Evolutionary conservation across 2,329 filamentous ascomycete species (phyloP).

Genomic region (Mycosphaerella arachidis): DNA sequence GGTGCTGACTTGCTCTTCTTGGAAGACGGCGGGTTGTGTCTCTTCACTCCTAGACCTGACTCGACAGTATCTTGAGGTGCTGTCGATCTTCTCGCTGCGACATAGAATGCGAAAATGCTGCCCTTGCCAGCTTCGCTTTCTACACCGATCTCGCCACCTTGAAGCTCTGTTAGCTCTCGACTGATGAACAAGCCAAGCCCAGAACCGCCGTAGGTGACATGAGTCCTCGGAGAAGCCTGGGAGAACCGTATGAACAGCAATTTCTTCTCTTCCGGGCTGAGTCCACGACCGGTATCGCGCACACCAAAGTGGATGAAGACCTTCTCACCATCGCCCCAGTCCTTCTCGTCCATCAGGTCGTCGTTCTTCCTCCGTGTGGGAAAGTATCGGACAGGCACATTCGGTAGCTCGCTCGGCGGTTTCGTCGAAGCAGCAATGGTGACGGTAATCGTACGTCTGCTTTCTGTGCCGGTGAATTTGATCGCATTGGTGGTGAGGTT

Average conservation of each 20-base stretch:
- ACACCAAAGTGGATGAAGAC: slow-evolving; percentile 69
- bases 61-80: slow-evolving; percentile 31
- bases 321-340: slow-evolving; percentile 66
- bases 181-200: slow-evolving; percentile 77
- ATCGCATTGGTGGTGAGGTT: slow-evolving; percentile 62
- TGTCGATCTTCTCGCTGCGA: slow-evolving; percentile 59
- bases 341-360: slow-evolving; percentile 48
- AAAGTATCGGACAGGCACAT: slow-evolving; percentile 56
- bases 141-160: slow-evolving; percentile 75
- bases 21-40: slow-evolving; percentile 9
- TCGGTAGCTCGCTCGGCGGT: slow-evolving; percentile 43
- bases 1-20: slow-evolving; percentile 18
- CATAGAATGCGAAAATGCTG: slow-evolving; percentile 72
- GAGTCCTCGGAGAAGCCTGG: slow-evolving; percentile 70
- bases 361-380: slow-evolving; percentile 50
- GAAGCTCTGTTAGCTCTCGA: slow-evolving; percentile 71
- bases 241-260: slow-evolving; percentile 74
- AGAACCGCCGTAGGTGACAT: slow-evolving; percentile 73
- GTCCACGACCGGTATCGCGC: slow-evolving; percentile 64
- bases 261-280: slow-evolving; percentile 67
- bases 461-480: slow-evolving; percentile 69
- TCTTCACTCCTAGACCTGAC: slow-evolving; percentile 11
- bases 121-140: slow-evolving; percentile 62
- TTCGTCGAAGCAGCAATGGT: slow-evolving; percentile 60
- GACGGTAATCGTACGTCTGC: slow-evolving; percentile 60